Base-by-base conservation (phyloP, 179 eudicot genomes). In the Beta corolliflora region DNA sequence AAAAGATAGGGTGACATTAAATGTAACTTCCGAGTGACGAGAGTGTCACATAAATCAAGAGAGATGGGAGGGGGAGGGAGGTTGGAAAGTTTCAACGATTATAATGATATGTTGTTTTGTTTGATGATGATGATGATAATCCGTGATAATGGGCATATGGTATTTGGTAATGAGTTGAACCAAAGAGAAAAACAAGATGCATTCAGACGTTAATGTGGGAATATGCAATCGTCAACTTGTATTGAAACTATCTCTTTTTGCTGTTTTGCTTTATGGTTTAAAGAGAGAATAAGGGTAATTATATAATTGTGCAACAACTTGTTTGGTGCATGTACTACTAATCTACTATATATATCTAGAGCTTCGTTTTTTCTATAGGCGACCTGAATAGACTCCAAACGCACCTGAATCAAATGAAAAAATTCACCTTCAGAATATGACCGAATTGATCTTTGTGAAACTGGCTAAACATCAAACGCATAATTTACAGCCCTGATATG, bases 161-260 rank as follows among this genome's bases (percentile, higher is more conserved):
- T 31, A 31, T 31, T 31, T 31, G 1, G 36, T 31, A 31, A 31
- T 31, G 36, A 31, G 36, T 31, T 31, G 36, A 31, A 31, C 36
- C 36, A 31, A 25, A n/a, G 0, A 36, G 60, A 76, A 48, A 48
- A 48, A 5, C 5, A 0, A 5, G 7, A 48, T 64, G 78, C 15
- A 80, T 48, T 11, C 50, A 50, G 82, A 72, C 78, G 71, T 0
- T 46, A 73, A 63, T 25, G 29, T 80, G 82, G 82, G n/a, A n/a
- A 72, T 36, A 73, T 72, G 18, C 75, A 19, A 67, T 55, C 1
- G 15, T 23, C 21, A 50, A 1, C n/a, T 14, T 4, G 67, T 48
- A n/a, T n/a, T 29, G 11, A 4, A 29, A 45, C 11, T 48, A 11
- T 11, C 46, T n/a, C 7, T 9, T 72, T 5, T 7, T 68, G 4